Percentiles rank a stretch among this genome's conserved stretches.
phyloP scores from a whole-genome alignment of 2,329 filamentous ascomycete species.

The Ascochyta clinopodiicola region DNA sequence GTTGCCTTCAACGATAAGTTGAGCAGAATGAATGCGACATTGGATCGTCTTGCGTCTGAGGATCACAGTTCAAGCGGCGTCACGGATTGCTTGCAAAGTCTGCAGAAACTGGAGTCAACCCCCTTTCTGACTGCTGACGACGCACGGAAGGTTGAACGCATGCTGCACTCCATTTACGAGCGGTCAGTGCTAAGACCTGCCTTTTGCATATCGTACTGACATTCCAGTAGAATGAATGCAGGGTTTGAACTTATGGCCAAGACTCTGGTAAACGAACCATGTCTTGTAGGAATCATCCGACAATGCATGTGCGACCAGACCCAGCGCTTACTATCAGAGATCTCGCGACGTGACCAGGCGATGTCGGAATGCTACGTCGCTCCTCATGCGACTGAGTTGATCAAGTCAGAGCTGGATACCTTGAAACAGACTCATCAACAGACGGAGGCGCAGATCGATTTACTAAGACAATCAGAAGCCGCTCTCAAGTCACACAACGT shows the following conservation, averaged over 20 bases:
- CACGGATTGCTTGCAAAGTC: conserved; percentile 25
- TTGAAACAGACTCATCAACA: conserved; percentile 21
- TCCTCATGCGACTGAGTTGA: conserved; percentile 19
- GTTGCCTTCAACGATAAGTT: conserved; percentile 13
- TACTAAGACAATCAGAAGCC: conserved; percentile 18
- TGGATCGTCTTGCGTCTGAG: conserved; percentile 7
- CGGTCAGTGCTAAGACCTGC: conserved; percentile 19
- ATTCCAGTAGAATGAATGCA: conserved; percentile 3
- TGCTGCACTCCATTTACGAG: conserved; percentile 31
- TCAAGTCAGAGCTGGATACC: conserved; percentile 24
- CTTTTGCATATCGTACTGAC: neutral
- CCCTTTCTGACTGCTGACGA: conserved; percentile 30
- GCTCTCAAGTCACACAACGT: conserved; percentile 14
- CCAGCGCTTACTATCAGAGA: conserved; percentile 20
- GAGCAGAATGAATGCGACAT: neutral
- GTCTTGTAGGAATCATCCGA: conserved; percentile 15
- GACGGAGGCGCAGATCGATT: conserved; percentile 19
- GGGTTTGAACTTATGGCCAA: conserved; percentile 17
- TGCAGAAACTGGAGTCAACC: conserved; percentile 25
- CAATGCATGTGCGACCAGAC: conserved; percentile 24
- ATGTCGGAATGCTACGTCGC: conserved; percentile 21
- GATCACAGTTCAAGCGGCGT: conserved; percentile 6
- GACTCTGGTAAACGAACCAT: neutral
- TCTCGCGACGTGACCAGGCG: conserved; percentile 30
- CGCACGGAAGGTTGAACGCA: conserved; percentile 29